phyloP scores from a whole-genome alignment of 2,329 filamentous ascomycete species.

The Uncinocarpus reesii region DNA sequence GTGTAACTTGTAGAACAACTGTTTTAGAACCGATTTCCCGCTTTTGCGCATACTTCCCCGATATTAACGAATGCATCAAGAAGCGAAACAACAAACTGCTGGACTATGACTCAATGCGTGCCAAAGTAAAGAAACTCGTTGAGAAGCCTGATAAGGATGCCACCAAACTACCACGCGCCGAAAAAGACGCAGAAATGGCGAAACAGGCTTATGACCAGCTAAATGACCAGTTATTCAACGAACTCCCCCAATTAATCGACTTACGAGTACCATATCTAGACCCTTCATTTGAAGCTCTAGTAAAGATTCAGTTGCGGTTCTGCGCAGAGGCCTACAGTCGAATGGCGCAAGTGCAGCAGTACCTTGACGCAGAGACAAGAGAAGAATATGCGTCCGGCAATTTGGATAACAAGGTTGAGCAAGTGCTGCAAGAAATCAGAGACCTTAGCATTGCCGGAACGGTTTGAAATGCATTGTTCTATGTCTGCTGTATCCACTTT shows the following conservation, averaged over 20 bases:
- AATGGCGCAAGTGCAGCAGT: constrained; percentile 99
- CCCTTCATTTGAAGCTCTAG: constrained; percentile 90
- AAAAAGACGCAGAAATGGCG: constrained; percentile 93
- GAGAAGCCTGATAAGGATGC: constrained; percentile 99
- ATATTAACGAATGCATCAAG: constrained; percentile 99
- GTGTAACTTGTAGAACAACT: constrained; percentile 52
- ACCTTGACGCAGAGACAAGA: constrained; percentile 85
- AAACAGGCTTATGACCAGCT: constrained; percentile 89
- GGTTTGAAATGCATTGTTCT: constrained; percentile 37
- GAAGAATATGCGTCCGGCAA: constrained; percentile 94
- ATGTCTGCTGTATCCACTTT: neutral
- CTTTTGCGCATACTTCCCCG: constrained; percentile 97
- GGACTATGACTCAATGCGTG: constrained; percentile 91
- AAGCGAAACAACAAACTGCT: constrained; percentile 97
- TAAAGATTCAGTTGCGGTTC: constrained; percentile 96
- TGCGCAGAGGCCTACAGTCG: constrained; percentile 94
- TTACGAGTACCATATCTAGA: constrained; percentile 94
- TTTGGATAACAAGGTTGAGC: constrained; percentile 80
- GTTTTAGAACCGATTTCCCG: constrained; percentile 90
- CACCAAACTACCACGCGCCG: constrained; percentile 86
- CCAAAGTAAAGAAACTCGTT: constrained; percentile 90
- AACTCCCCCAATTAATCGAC: constrained; percentile 92
- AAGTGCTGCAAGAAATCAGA: constrained; percentile 92
- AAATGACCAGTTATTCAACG: constrained; percentile 88
- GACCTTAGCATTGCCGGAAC: constrained; percentile 83